Evolutionary conservation across 495 filamentous ascomycete genomes (phyloP).

Genomic region (Penicillium ucsense): DNA sequence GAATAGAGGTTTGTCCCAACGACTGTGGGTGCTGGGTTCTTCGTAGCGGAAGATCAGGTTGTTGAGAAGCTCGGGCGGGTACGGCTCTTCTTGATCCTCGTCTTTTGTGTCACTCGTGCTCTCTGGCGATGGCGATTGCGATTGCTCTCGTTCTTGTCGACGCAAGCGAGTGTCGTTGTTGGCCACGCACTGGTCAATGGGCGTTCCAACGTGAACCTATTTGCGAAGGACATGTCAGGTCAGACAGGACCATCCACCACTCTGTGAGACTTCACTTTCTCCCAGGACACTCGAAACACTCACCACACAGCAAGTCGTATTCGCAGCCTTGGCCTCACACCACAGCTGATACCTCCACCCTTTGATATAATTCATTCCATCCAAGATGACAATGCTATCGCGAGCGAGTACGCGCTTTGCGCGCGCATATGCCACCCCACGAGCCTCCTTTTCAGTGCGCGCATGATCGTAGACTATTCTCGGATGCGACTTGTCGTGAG

Average conservation of each 20-base stretch:
- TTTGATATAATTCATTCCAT: constrained; percentile 96
- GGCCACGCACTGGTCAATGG: constrained; percentile 52
- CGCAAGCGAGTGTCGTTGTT: constrained; percentile 33
- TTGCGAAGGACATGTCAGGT: no score
- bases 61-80: constrained; percentile 64
- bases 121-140: neutral
- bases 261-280: neutral
- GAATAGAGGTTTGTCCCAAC: constrained; percentile 94
- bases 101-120: neutral
- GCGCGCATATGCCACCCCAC: constrained; percentile 75
- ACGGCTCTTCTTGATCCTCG: constrained; percentile 39
- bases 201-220: constrained; percentile 71
- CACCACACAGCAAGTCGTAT: constrained; percentile 76
- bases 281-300: constrained; percentile 9
- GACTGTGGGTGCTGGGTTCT: constrained; percentile 87
- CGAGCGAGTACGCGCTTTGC: constrained; percentile 71
- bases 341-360: constrained; percentile 93
- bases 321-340: constrained; percentile 83
- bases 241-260: no score
- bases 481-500: constrained; percentile 36
- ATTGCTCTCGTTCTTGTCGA: neutral
- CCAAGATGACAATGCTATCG: constrained; percentile 79
- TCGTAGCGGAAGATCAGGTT: constrained; percentile 94
- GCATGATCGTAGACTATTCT: constrained; percentile 47
- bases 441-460: constrained; percentile 77